phyloP scores from a whole-genome alignment of 2,329 filamentous ascomycete species.

The Aspergillus novofumigatus region DNA sequence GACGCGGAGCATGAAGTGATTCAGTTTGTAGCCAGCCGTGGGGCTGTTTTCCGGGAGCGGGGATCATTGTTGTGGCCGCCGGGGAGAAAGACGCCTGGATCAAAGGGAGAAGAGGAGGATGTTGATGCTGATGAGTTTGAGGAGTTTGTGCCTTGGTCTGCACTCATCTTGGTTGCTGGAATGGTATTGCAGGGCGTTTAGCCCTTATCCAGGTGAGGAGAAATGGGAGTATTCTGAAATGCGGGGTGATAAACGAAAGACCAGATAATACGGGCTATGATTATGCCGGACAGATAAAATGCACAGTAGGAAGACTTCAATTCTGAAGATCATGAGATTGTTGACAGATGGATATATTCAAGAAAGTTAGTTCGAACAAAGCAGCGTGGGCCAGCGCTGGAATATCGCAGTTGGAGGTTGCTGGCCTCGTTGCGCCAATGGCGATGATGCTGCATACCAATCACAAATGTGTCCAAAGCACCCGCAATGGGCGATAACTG shows the following conservation, averaged over 20 bases:
- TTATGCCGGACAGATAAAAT: neutral
- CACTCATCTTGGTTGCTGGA: neutral
- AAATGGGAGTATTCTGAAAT: neutral
- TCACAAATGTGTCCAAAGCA: neutral
- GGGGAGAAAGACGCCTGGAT: constrained; percentile 26
- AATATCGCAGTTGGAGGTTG: neutral
- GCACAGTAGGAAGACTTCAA: neutral
- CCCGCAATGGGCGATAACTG: neutral
- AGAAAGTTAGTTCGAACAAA: neutral
- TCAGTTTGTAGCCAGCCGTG: constrained; percentile 34
- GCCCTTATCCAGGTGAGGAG: neutral
- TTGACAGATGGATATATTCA: neutral
- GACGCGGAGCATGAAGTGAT: constrained; percentile 37
- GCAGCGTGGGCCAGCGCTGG: neutral
- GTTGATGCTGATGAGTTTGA: neutral
- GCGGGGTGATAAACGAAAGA: neutral
- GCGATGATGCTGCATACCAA: neutral
- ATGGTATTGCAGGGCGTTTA: neutral
- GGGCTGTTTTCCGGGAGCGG: constrained; percentile 22
- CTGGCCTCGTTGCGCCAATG: neutral
- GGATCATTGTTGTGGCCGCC: constrained; percentile 28
- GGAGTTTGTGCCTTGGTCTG: neutral
- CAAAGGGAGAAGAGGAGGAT: constrained; percentile 13
- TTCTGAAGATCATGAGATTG: neutral
- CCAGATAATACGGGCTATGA: neutral